These are phyloP conservation scores for Microstroma glucosiphilum DNA, from an alignment of 1,284 basidiomycete genomes.

Conservation along the genomic window DNA sequence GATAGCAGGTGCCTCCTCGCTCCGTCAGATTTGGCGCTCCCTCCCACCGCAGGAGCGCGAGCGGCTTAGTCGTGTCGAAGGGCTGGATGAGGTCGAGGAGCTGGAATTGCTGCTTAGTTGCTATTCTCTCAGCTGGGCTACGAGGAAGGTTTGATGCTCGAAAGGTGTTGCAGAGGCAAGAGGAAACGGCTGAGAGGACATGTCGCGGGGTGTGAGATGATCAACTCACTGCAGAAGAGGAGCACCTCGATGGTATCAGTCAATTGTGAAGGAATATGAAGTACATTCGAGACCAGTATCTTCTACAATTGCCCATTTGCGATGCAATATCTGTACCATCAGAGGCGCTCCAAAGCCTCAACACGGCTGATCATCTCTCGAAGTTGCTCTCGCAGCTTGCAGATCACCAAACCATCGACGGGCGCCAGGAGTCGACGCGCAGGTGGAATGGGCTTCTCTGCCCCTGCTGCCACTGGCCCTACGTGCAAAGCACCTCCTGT, in stretches of 20 bases:
- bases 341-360: not conserved
- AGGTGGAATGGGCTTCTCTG: too few species aligned
- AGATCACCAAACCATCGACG: not conserved
- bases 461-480: too few species aligned
- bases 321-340: not conserved
- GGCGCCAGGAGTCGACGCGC: not conserved
- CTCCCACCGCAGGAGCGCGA: conserved; percentile 6
- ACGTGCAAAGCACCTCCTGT: too few species aligned
- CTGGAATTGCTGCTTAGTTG: conserved; percentile 47
- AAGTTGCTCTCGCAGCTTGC: not conserved
- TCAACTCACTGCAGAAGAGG: not conserved
- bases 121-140: conserved; percentile 22
- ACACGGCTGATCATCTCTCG: conserved; percentile 4
- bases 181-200: not conserved
- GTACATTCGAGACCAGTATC: too few species aligned
- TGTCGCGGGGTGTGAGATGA: not conserved
- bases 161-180: not conserved
- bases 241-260: not conserved
- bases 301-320: too few species aligned
- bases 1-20: not conserved
- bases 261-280: too few species aligned
- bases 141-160: not conserved
- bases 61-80: conserved; percentile 35
- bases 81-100: conserved; percentile 49
- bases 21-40: not conserved